A percentile compares a stretch with the other conserved stretches of the same genome.
These are phyloP conservation scores for Cantharellus anzutake DNA, from an alignment of 768 basidiomycete species.

Conservation along the genomic window DNA sequence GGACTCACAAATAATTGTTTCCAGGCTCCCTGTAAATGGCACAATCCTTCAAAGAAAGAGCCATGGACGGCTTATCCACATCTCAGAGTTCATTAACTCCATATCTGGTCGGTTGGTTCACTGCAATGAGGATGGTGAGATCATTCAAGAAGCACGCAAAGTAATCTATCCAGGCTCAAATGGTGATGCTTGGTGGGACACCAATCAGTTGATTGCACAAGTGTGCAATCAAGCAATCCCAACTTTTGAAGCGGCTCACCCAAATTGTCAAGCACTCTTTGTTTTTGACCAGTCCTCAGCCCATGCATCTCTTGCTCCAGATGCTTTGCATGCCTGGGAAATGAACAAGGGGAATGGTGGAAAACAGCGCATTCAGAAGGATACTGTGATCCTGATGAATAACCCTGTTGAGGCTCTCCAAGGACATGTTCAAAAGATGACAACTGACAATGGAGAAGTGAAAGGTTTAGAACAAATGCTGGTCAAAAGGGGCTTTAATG, in stretches of 20 bases:
- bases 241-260: neutral
- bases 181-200: conserved; percentile 5
- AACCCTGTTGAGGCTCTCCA: conserved; percentile 14
- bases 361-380: conserved; percentile 18
- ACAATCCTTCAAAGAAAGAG: conserved; percentile 16
- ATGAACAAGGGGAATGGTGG: conserved; percentile 26
- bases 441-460: conserved; percentile 12
- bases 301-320: conserved; percentile 1
- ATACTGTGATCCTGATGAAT: conserved; percentile 21
- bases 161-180: conserved; percentile 8
- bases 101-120: conserved; percentile 15
- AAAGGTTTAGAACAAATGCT: conserved; percentile 15
- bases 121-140: conserved; percentile 11
- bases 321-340: conserved; percentile 15
- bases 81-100: conserved; percentile 24
- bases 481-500: neutral
- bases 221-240: neutral
- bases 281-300: too few relatives aligned
- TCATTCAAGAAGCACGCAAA: conserved; percentile 17
- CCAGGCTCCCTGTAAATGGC: conserved; percentile 1
- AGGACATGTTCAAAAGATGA: neutral
- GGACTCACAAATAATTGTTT: neutral
- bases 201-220: conserved; percentile 3
- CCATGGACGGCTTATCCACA: conserved; percentile 6
- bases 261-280: neutral